These are phyloP conservation scores for Ilyonectria destructans DNA, from an alignment of 2,329 filamentous ascomycete genomes.

Conservation along the genomic window DNA sequence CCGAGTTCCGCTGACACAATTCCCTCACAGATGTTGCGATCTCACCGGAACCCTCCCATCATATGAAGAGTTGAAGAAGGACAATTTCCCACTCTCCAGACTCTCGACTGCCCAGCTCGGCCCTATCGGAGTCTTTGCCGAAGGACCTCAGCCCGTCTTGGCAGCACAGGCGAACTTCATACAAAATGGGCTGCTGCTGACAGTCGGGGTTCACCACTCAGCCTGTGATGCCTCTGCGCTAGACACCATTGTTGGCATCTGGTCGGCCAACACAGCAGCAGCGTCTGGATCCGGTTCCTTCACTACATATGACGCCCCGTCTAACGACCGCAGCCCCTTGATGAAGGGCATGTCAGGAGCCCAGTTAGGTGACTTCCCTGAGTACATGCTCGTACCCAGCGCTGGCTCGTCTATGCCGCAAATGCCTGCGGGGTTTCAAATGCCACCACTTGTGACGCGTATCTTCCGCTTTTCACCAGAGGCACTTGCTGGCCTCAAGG, in stretches of 20 bases:
- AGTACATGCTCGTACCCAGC: neutral
- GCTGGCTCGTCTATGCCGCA: neutral
- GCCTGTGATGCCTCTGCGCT: constrained; percentile 2
- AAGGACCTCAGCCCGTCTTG: constrained; percentile 1
- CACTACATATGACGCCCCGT: constrained; percentile 1
- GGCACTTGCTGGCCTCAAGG: neutral
- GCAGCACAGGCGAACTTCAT: constrained; percentile 15
- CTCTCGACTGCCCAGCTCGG: constrained; percentile 7
- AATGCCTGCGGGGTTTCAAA: neutral
- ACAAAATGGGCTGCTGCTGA: constrained; percentile 4
- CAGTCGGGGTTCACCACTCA: constrained; percentile 1
- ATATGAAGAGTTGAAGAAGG: constrained; percentile 9
- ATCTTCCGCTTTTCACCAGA: constrained; percentile 2
- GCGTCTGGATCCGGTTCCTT: neutral
- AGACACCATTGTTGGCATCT: neutral
- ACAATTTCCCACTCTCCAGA: constrained; percentile 6
- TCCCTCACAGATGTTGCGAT: neutral
- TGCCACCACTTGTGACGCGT: neutral
- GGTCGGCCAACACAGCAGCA: constrained; percentile 3
- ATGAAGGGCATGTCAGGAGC: constrained; percentile 5
- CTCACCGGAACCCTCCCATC: constrained; percentile 11
- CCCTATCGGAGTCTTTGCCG: constrained; percentile 6
- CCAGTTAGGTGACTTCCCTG: neutral
- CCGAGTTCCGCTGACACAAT: neutral
- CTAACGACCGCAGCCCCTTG: neutral